Evolutionary conservation across 805 yeast genomes (phyloP).

Genomic region (Yamadazyma nakazawae): DNA sequence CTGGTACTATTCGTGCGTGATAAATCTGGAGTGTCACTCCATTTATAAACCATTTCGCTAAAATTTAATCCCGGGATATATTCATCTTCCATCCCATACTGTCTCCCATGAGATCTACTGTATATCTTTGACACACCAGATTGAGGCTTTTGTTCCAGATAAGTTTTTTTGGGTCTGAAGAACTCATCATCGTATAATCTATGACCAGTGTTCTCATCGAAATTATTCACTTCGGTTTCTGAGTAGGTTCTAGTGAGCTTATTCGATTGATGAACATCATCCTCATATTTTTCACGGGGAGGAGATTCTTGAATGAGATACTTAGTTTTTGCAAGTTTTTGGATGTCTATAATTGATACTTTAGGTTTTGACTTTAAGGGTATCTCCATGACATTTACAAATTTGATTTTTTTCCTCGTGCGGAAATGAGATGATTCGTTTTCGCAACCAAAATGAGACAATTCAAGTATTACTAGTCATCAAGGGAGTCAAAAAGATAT

Average conservation of each 20-base stretch:
- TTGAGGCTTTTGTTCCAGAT: background rate
- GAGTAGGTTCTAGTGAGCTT: constrained; percentile 56
- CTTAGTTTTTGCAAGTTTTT: constrained; percentile 16
- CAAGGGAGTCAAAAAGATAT: background rate
- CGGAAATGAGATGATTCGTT: constrained; percentile 5
- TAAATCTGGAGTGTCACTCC: constrained; percentile 33
- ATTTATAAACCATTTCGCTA: constrained; percentile 42
- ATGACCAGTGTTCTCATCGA: constrained; percentile 52
- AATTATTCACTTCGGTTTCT: constrained; percentile 61
- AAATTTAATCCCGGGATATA: constrained; percentile 72
- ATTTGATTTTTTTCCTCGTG: background rate
- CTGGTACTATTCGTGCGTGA: constrained; percentile 23
- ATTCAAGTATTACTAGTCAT: constrained; percentile 1
- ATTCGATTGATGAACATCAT: constrained; percentile 12
- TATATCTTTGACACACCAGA: constrained; percentile 21
- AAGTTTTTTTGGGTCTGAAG: constrained; percentile 39
- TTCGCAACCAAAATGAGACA: constrained; percentile 2
- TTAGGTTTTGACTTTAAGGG: constrained; percentile 39
- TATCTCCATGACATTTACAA: constrained; percentile 28
- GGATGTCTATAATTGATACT: constrained; percentile 32
- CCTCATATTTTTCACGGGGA: background rate
- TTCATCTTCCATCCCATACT: constrained; percentile 65
- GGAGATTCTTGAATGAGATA: constrained; percentile 14
- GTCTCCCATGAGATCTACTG: constrained; percentile 30
- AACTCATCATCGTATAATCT: constrained; percentile 52